phyloP scores from a whole-genome alignment of 2,329 filamentous ascomycete genomes.

The Sporothrix schenckii region DNA sequence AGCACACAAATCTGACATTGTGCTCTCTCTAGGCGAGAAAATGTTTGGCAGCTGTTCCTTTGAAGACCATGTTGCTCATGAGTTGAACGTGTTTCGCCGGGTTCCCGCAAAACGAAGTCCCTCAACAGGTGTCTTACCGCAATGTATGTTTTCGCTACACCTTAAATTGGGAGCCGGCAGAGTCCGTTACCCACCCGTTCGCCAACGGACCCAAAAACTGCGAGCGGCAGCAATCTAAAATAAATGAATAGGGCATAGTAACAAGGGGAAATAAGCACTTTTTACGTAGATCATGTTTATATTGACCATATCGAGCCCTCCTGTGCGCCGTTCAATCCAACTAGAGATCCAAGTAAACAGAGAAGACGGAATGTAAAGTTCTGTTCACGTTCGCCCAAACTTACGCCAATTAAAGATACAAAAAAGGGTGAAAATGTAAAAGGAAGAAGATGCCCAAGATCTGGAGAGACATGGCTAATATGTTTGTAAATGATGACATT shows the following conservation, averaged over 20 bases:
- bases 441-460: too few relatives aligned
- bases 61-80: neutral
- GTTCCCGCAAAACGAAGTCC: neutral
- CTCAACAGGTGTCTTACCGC: neutral
- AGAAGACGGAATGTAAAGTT: neutral
- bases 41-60: neutral
- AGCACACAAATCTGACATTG: too few relatives aligned
- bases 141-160: neutral
- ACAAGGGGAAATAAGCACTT: neutral
- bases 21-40: neutral
- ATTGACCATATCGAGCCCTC: neutral
- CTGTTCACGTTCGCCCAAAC: conserved; percentile 16
- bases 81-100: neutral
- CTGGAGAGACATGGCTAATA: neutral
- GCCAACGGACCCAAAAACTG: neutral
- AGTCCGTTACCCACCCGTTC: conserved; percentile 1
- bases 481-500: neutral
- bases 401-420: conserved; percentile 1
- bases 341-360: neutral
- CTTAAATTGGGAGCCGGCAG: neutral
- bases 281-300: conserved; percentile 3
- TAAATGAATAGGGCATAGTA: conserved; percentile 10
- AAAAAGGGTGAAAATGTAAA: neutral
- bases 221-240: conserved; percentile 11
- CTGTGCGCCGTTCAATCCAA: conserved; percentile 15